A percentile compares a stretch with the other conserved stretches of the same genome.
phyloP scores from a whole-genome alignment of 2,329 filamentous ascomycete genomes.

The Zasmidium angulare region DNA sequence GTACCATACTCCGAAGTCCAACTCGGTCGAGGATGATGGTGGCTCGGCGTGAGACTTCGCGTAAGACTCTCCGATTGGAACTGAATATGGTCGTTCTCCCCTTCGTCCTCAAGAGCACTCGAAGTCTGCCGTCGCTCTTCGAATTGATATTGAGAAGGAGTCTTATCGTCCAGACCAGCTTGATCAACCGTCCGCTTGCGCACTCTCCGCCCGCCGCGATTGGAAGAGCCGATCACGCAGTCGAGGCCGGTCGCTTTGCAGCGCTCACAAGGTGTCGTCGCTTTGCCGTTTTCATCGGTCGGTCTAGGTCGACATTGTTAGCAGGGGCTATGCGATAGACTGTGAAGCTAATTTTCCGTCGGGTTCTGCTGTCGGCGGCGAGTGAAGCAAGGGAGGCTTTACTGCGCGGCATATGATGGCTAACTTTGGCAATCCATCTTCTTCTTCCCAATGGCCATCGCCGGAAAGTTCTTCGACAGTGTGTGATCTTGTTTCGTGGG shows the following conservation, averaged over 20 bases:
- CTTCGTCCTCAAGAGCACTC: background rate
- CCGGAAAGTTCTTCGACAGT: too few relatives aligned
- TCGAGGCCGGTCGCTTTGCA: slow-evolving; percentile 59
- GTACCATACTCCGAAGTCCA: background rate
- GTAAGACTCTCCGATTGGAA: slow-evolving; percentile 16
- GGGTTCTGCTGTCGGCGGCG: background rate
- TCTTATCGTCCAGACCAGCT: slow-evolving; percentile 33
- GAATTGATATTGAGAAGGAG: background rate
- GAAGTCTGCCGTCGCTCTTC: background rate
- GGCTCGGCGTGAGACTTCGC: too few relatives aligned
- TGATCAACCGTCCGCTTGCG: slow-evolving; percentile 49
- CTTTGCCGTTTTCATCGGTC: slow-evolving; percentile 47
- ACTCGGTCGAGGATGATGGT: slow-evolving; percentile 4
- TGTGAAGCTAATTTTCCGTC: background rate
- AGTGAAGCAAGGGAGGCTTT: background rate
- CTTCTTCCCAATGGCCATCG: too few relatives aligned
- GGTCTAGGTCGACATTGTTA: slow-evolving; percentile 32
- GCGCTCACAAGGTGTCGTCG: slow-evolving; percentile 55
- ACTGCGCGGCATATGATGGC: background rate
- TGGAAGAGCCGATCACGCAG: slow-evolving; percentile 60
- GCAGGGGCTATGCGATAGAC: slow-evolving; percentile 15
- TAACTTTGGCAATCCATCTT: too few relatives aligned
- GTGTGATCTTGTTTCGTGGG: too few relatives aligned
- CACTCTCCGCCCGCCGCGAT: slow-evolving; percentile 54
- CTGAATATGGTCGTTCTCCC: slow-evolving; percentile 22